Conservation (phyloP, 768 basidiomycete species). For the Suillus subalutaceus region DNA sequence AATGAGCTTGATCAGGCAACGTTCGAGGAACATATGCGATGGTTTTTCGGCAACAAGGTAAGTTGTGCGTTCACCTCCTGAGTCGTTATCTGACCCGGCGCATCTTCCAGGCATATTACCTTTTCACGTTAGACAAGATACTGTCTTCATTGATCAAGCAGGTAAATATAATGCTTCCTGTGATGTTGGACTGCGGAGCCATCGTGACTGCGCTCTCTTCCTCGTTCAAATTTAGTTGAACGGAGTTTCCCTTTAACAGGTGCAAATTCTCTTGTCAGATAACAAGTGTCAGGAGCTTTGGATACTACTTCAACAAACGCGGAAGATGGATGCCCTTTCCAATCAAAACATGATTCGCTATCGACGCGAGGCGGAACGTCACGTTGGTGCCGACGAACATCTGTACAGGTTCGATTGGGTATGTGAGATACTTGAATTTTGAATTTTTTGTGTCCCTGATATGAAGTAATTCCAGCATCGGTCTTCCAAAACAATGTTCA, state of each 20-base stretch:
- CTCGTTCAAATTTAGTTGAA: constrained; percentile 8
- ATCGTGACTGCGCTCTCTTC: not conserved
- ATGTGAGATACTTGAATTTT: constrained; percentile 31
- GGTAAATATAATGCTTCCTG: constrained; percentile 45
- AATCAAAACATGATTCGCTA: constrained; percentile 75
- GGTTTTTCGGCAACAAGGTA: constrained; percentile 90
- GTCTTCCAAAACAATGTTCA: constrained; percentile 54
- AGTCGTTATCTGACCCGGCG: constrained; percentile 14
- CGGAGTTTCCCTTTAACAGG: constrained; percentile 46
- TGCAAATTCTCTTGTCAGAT: constrained; percentile 85
- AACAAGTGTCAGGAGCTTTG: constrained; percentile 86
- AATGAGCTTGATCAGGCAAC: constrained; percentile 88
- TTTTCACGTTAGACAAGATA: constrained; percentile 94
- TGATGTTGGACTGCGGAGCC: not conserved
- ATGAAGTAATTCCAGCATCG: constrained; percentile 46
- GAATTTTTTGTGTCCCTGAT: constrained; percentile 8
- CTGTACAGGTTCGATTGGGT: constrained; percentile 84
- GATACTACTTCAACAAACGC: constrained; percentile 69
- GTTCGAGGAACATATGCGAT: constrained; percentile 95
- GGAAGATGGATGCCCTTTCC: constrained; percentile 52
- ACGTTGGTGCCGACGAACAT: constrained; percentile 75
- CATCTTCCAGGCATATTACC: constrained; percentile 75
- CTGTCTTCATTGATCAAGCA: constrained; percentile 91
- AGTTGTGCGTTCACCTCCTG: constrained; percentile 16
- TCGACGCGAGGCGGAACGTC: constrained; percentile 77